Evolutionary conservation across 768 basidiomycete genomes (phyloP), one percentile per base, ranked within the genome.

Genomic region (Asterophora parasitica): DNA sequence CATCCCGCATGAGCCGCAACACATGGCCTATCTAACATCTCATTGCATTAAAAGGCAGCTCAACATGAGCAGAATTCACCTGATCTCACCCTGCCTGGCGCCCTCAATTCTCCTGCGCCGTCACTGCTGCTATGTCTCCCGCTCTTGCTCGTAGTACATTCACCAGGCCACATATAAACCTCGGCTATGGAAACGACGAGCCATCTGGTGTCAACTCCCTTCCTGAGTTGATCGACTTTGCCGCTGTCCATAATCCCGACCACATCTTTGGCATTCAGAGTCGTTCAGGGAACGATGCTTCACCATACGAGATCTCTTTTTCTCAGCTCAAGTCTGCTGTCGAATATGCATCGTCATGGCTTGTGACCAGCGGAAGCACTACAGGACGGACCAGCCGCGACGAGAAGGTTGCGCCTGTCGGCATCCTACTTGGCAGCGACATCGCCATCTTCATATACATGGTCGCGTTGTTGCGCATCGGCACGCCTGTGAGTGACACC

Each of bases 171-270:
- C 61, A 61, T 37, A 56, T 72, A 47, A 70, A 67, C 52, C 57
- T 68, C 26, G 62, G 64, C 20, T 67, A 66, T 46, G 60, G 51
- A 4, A 46, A 53, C 16, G 63, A 65, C 53, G 50, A 45, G 11
- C 45, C 54, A 2, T 52, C 56, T n/a, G 67, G 63, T 12, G 58
- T 71, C 39, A 59, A 60, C 8, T 61, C 69, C 4, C 61, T 72
- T 19, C 66, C 67, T 12, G 66, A 70, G 36, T 62, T 71, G 36
- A 63, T 72, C 17, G 62, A 65, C 20, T 71, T 71, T 58, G 58
- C 58, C 35, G 64, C 70, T 3, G 45, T 44, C 20, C 55, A 67
- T 42, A 71, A 71, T 39, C 61, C 65, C 12, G 53, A 66, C 45
- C 65, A 67, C 26, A 58, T 65, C 20, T 71, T 69, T 34, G 67